Evolutionary conservation across 2,329 filamentous ascomycete genomes (phyloP).

Genomic region (Cercospora nicotianae): DNA sequence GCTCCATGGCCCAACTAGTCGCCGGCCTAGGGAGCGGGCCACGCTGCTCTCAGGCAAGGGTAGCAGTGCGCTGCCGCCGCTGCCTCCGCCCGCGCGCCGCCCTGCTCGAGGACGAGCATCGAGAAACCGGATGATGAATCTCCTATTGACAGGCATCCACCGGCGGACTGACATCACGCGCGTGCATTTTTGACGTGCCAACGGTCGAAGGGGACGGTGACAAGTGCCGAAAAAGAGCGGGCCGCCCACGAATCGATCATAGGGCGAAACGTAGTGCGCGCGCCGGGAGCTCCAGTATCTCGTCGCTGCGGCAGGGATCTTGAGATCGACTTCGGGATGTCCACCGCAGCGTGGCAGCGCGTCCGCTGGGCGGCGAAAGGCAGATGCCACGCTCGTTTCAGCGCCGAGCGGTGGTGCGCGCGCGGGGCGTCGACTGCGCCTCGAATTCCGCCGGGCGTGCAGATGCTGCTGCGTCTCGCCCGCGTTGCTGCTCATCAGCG

Average conservation of each 20-base stretch:
- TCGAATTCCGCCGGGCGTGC: background rate
- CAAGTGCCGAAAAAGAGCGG: slow-evolving; percentile 29
- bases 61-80: background rate
- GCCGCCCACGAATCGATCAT: slow-evolving; percentile 20
- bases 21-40: slow-evolving; percentile 14
- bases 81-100: background rate
- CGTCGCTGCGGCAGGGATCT: slow-evolving; percentile 22
- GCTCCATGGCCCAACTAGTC: slow-evolving; percentile 14
- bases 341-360: slow-evolving; percentile 3
- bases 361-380: background rate
- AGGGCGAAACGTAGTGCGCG: slow-evolving; percentile 21
- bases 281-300: slow-evolving; percentile 19
- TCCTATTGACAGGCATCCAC: slow-evolving; percentile 24
- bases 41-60: slow-evolving; percentile 19
- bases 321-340: slow-evolving; percentile 16
- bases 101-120: slow-evolving; percentile 2
- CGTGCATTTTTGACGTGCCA: slow-evolving; percentile 21
- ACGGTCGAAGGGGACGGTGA: slow-evolving; percentile 13
- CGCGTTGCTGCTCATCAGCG: background rate
- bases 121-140: slow-evolving; percentile 22
- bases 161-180: slow-evolving; percentile 25
- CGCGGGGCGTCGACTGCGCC: background rate
- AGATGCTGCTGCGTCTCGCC: background rate
- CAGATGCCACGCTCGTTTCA: slow-evolving; percentile 16
- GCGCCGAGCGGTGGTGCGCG: background rate